Evolutionary conservation across 1,284 basidiomycete species (phyloP).

Genomic region (Taiwanofungus camphoratus): DNA sequence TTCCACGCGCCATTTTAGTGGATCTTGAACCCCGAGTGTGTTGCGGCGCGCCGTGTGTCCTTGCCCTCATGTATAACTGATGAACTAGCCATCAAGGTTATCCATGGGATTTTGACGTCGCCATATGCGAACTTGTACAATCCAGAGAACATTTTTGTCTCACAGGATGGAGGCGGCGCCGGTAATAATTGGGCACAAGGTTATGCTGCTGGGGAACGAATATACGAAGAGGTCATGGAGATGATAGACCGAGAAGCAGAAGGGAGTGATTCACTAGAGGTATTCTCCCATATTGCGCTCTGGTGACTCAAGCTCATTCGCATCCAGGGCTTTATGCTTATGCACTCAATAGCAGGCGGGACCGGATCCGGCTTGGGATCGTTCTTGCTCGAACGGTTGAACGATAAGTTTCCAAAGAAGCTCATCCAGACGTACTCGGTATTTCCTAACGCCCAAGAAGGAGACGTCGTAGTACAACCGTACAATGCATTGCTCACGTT

Average conservation of each 20-base stretch:
- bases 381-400: slow-evolving; percentile 91
- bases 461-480: slow-evolving; percentile 96
- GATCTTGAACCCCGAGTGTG: slow-evolving; percentile 96
- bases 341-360: slow-evolving; percentile 98
- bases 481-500: slow-evolving; percentile 97
- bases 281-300: slow-evolving; percentile 30
- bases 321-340: slow-evolving; percentile 91
- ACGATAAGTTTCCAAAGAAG: slow-evolving; percentile 99
- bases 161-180: slow-evolving; percentile 94
- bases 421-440: slow-evolving; percentile 99
- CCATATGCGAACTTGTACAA: slow-evolving; percentile 94
- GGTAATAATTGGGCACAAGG: slow-evolving; percentile 99
- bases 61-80: not conserved
- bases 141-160: slow-evolving; percentile 96
- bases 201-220: slow-evolving; percentile 82
- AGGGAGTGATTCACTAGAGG: slow-evolving; percentile 96
- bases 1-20: slow-evolving; percentile 93
- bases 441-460: slow-evolving; percentile 89
- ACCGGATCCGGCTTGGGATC: slow-evolving; percentile 98
- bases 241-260: slow-evolving; percentile 99
- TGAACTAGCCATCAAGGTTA: slow-evolving; percentile 59
- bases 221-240: slow-evolving; percentile 98
- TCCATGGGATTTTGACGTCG: slow-evolving; percentile 92
- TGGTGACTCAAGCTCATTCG: not conserved
- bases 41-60: not conserved